These are phyloP conservation scores for Pseudohyphozyma bogoriensis DNA, from an alignment of 768 basidiomycete species.

Conservation along the genomic window DNA sequence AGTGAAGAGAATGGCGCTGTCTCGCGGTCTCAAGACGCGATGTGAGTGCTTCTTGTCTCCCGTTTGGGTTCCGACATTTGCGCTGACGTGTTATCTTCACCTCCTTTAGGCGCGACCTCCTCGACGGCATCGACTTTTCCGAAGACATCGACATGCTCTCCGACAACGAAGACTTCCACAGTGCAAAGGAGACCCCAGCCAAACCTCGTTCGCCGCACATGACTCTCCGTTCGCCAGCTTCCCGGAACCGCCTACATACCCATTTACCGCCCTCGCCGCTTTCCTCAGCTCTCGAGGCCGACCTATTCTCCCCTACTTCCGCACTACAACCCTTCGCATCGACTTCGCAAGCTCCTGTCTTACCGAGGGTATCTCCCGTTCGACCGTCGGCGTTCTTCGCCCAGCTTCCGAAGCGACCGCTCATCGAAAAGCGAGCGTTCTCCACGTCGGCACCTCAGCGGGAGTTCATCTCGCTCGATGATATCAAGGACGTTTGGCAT, in stretches of 20 bases:
- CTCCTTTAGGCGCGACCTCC: slow-evolving; percentile 3
- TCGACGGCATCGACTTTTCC: slow-evolving; percentile 10
- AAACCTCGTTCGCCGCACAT: not conserved
- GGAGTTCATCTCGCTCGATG: no score
- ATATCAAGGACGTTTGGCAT: no score
- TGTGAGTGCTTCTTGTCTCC: not conserved
- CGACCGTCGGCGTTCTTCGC: no score
- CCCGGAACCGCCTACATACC: not conserved
- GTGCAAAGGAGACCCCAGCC: not conserved
- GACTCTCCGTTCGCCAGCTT: not conserved
- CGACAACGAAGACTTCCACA: not conserved
- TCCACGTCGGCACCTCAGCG: no score
- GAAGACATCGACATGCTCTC: not conserved
- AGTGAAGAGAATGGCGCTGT: not conserved
- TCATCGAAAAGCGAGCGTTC: no score
- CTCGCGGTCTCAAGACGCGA: no score
- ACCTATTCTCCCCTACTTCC: not conserved
- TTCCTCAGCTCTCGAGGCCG: not conserved
- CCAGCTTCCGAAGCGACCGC: no score
- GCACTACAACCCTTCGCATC: no score
- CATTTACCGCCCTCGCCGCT: not conserved
- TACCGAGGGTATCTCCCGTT: no score
- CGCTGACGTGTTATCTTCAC: not conserved
- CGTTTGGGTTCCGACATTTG: no score
- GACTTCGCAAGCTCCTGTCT: no score